Evolutionary conservation across 371 early-diverging fungal genomes (phyloP).

Genomic region (Mortierella sp.): DNA sequence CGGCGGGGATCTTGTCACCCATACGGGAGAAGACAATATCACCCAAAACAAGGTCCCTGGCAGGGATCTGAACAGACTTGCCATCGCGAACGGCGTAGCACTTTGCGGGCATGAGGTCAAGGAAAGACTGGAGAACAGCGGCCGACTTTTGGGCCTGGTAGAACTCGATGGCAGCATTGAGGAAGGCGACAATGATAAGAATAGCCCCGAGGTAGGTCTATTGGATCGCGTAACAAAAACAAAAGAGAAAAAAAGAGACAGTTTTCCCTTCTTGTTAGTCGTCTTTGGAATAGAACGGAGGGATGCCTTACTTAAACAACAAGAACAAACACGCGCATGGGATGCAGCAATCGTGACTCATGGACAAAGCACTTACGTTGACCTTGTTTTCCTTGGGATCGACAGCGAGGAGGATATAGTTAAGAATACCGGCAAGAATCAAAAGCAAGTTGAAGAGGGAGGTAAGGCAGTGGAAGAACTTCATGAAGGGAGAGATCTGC

Average conservation of each 20-base stretch:
- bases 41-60: conserved; percentile 84
- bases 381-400: conserved; percentile 74
- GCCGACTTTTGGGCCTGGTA: conserved; percentile 89
- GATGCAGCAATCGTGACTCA: background rate
- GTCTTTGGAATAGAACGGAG: background rate
- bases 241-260: background rate
- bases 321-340: background rate
- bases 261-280: background rate
- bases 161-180: conserved; percentile 95
- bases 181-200: conserved; percentile 86
- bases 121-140: conserved; percentile 90
- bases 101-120: conserved; percentile 89
- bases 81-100: conserved; percentile 85
- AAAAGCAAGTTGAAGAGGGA: conserved; percentile 91
- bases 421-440: conserved; percentile 84
- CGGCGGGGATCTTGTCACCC: conserved; percentile 97
- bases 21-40: conserved; percentile 89
- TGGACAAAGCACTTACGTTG: conserved; percentile 76
- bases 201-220: conserved; percentile 93
- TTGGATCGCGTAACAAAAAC: background rate
- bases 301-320: background rate
- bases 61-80: conserved; percentile 70
- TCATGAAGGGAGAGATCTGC: conserved; percentile 76
- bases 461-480: conserved; percentile 79
- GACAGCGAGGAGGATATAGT: conserved; percentile 83